Evolutionary conservation across 148 eudicot genomes (phyloP), one percentile per base, ranked within the genome.

Genomic region (Rhododendron vialii): DNA sequence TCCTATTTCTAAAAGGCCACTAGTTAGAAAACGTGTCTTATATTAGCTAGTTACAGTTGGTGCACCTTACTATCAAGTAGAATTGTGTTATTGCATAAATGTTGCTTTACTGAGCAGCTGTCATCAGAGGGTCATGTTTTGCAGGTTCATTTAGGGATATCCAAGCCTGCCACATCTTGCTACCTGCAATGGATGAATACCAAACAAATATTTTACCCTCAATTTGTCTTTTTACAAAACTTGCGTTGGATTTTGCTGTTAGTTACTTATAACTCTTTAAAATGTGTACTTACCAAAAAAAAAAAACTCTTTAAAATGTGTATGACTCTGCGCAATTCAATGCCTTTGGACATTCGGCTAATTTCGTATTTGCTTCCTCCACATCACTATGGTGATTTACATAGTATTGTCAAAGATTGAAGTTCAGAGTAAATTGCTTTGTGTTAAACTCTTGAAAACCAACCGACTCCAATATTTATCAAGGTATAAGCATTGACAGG

Each of bases 401-500:
- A 20, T 59, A 20, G 65, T 51, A 50, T 11, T 20, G 65, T 20
- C 65, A 18, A 59, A 20, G 65, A 59, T 22, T 26, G 13, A 41
- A 2, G 13, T 20, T 55, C n/a, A 57, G 22, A 35, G 65, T 59
- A 7, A 0, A 22, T 59, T 59, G 61, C 4, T 24, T 82, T 82
- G 73, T 18, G 48, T 20, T 82, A 35, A 57, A 47, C 7, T 22
- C 36, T 41, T 43, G 55, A 69, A 28, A 71, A 26, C 74, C 13
- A 4, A 14, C 53, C 55, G 17, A 22, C 53, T 51, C 59, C 22
- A 30, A 47, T 59, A 28, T 65, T 45, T 65, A 53, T 53, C 24
- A 26, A 6, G 36, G 53, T 18, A 59, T 43, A 57, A n/a, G 17
- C 67, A 36, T 61, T 90, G 83, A 86, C 90, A 91, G 90, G 86